Base-by-base conservation (phyloP, 169 alveolate species). In the Blepharisma undulans region DNA sequence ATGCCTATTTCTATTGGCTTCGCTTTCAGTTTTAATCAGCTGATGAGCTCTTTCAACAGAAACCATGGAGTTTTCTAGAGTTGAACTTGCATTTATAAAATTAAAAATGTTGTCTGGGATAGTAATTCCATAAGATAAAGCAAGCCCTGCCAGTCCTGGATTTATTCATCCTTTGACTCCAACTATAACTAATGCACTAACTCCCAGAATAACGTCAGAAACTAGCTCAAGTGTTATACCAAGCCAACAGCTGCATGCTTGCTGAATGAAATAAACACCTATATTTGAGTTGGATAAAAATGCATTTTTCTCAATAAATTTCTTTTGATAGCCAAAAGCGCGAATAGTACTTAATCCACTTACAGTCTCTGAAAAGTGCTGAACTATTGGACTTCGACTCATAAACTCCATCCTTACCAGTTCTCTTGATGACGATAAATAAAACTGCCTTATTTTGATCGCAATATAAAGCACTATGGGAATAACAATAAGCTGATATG, bases 341-440 rank as follows among this genome's bases (percentile, higher is more conserved):
- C 96, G 88, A 4, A 96, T 94, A 4, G 96, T 93, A 3, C 95
- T 72, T 21, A 94, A 71, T 16, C 98, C 97, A 76, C 89, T 94
- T 10, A 95, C 34, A 22, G 94, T 78, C 16, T 95, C 95, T 27
- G 88, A 87, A 36, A 92, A 88, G 32, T 93, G 92, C 1, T 97
- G 91, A 76, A 94, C 94, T 27, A 96, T 93, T 16, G 98, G 98
- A 60, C 96, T 84, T 36, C 77, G 32, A 36, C 72, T 33, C 32
- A 48, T 84, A 48, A 25, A 27, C 27, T 84, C 33, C 33, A 84
- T 0, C n/a, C 89, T 84, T 34, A 59, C 29, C 27, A 84, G 74
- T 36, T 84, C 89, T 59, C 89, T 84, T n/a, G 89, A 32, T 22
- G 78, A n/a, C 18, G 74, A 76, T 4, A 84, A 21, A 60, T 48